phyloP scores from a whole-genome alignment of 192 early-diverging fungal species.

The Phycomyces blakesleeanus region DNA sequence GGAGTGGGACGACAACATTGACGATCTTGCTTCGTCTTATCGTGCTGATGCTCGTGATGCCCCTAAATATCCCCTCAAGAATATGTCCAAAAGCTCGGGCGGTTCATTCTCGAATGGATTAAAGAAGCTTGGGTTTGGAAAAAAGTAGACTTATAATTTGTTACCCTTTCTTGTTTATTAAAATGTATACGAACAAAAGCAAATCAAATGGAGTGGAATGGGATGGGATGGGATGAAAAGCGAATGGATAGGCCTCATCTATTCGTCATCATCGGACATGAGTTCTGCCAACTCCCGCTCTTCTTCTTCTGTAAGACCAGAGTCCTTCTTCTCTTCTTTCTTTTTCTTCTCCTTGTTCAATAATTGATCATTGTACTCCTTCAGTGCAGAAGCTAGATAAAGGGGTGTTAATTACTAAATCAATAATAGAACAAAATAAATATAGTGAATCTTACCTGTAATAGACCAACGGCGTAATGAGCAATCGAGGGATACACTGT shows the following conservation, averaged over 20 bases:
- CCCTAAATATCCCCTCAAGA: slow-evolving; percentile 26
- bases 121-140: slow-evolving; percentile 3
- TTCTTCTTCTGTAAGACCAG: slow-evolving; percentile 82
- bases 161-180: neutral
- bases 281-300: slow-evolving; percentile 86
- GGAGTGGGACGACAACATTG: slow-evolving; percentile 30
- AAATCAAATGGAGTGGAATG: neutral
- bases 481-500: slow-evolving; percentile 79
- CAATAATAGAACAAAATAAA: slow-evolving; percentile 13
- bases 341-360: slow-evolving; percentile 16
- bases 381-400: slow-evolving; percentile 13
- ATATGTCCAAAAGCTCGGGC: slow-evolving; percentile 12
- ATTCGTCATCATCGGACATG: slow-evolving; percentile 65
- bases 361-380: slow-evolving; percentile 12
- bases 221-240: too few species aligned
- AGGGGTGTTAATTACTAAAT: slow-evolving; percentile 29
- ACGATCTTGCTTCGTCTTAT: slow-evolving; percentile 20
- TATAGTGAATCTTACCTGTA: slow-evolving; percentile 38
- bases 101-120: neutral
- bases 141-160: slow-evolving; percentile 1
- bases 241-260: neutral
- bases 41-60: slow-evolving; percentile 20
- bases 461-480: slow-evolving; percentile 84
- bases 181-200: neutral
- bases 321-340: slow-evolving; percentile 14